Conservation (phyloP, 495 filamentous ascomycete species). For the Amphirosellinia nigrospora region DNA sequence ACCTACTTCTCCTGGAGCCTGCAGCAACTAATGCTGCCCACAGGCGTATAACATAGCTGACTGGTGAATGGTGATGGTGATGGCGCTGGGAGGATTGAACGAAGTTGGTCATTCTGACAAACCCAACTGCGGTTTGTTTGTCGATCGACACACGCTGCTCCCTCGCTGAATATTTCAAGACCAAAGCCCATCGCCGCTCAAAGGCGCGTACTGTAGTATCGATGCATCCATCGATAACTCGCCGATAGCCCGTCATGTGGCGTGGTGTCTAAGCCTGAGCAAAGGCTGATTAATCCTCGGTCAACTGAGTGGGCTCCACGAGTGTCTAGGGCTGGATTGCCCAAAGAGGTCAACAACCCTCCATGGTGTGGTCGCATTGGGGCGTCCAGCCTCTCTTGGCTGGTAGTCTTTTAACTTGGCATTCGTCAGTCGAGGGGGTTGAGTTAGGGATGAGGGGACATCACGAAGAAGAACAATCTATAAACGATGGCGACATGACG, state of each 20-base stretch:
- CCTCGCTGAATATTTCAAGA: neutral
- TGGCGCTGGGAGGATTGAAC: neutral
- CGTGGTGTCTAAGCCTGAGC: conserved; percentile 11
- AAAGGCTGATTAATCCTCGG: conserved; percentile 16
- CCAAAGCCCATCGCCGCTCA: neutral
- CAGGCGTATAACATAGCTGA: neutral
- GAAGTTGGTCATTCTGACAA: neutral
- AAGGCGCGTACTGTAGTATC: neutral
- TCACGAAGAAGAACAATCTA: neutral
- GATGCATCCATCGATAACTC: neutral
- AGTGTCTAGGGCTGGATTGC: neutral
- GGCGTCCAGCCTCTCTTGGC: conserved; percentile 13
- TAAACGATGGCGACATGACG: conserved; percentile 7
- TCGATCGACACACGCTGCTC: conserved; percentile 12
- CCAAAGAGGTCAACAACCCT: conserved; percentile 7
- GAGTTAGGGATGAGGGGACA: neutral
- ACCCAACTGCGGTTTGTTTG: neutral
- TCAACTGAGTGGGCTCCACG: neutral
- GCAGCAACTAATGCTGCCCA: neutral
- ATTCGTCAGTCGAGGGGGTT: neutral
- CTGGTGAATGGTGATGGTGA: neutral
- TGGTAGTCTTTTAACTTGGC: neutral
- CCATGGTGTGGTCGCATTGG: conserved; percentile 5
- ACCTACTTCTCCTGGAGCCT: neutral
- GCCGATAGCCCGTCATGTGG: conserved; percentile 15